Conservation (phyloP, 345 rosid species). For the Populus pruinosa region DNA sequence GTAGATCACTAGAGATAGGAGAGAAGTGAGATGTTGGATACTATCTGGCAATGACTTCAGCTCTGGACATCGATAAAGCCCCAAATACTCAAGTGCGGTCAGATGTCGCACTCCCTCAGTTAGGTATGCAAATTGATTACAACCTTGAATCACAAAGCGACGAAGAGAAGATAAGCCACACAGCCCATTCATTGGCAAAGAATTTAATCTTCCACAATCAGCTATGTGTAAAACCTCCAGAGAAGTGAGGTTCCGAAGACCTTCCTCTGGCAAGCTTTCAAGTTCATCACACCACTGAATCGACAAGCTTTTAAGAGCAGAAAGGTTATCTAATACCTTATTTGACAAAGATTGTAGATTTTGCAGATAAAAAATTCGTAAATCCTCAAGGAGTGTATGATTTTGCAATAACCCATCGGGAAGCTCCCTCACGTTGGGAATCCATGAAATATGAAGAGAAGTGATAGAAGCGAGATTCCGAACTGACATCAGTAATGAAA, state of each 20-base stretch:
- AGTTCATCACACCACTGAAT: not conserved
- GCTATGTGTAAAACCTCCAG: too few species aligned
- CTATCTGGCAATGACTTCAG: too few species aligned
- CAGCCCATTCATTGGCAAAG: too few species aligned
- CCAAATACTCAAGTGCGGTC: too few species aligned
- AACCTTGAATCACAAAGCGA: too few species aligned
- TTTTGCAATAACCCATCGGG: not conserved
- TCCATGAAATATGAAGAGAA: not conserved
- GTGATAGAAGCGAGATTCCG: not conserved
- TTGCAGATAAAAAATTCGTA: not conserved
- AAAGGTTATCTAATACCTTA: not conserved
- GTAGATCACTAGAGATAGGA: not conserved
- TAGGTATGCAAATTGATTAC: too few species aligned
- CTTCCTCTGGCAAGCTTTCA: constrained; percentile 6
- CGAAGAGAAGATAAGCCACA: too few species aligned
- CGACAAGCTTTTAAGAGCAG: not conserved
- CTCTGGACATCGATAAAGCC: too few species aligned
- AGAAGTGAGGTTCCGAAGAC: not conserved
- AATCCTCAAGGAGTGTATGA: not conserved
- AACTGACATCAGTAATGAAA: not conserved
- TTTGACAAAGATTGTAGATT: not conserved
- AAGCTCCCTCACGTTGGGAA: not conserved
- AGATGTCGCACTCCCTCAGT: too few species aligned
- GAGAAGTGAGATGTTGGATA: too few species aligned
- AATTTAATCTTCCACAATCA: too few species aligned